Evolutionary conservation across 2,329 filamentous ascomycete species (phyloP), one percentile per base, ranked within the genome.

Genomic region (Botrytis fabae): DNA sequence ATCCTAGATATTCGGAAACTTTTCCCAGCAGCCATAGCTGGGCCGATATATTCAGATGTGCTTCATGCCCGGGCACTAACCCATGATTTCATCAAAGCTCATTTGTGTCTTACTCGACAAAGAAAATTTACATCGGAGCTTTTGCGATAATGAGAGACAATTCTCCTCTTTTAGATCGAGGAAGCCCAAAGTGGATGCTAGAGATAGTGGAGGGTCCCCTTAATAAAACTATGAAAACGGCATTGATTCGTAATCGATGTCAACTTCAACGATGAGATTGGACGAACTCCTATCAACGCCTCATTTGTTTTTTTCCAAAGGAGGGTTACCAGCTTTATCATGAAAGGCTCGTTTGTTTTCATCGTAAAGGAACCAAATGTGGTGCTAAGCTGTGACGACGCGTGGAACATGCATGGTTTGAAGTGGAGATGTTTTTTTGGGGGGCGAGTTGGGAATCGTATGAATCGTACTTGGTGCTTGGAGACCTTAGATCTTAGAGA

Each of bases 391-490:
- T n/a, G 60, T 38, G 60, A 48, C 32, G 63, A 66, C 63, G 64
- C 64, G 64, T 40, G 46, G 44, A 65, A 51, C 8, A 18, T 65
- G 28, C 44, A 65, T 65, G 44, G 32, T 65, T 65, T n/a, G 44
- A 65, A 51, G 42, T 65, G 63, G 63, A 51, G 63, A 65, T 25
- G 2, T 32, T 32, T 10, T 8, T 51, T 42, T 5, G 8, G 8
- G 38, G 10, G 28, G 20, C 38, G 25, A 25, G 25, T 38, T 40
- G 22, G 25, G 25, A 8, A 40, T 40, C 38, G 35, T 16, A 54
- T n/a, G 22, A 40, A 40, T 40, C 38, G 60, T n/a, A n/a, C 14
- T 62, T 62, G 12, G 60, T n/a, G 18, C 14, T 62, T 62, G 12
- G 35, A 54, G 25, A 0, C 48, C 48, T 54, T n/a, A 16, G 25